phyloP scores from a whole-genome alignment of 2,329 filamentous ascomycete genomes.

The Acephala macrosclerotiorum region DNA sequence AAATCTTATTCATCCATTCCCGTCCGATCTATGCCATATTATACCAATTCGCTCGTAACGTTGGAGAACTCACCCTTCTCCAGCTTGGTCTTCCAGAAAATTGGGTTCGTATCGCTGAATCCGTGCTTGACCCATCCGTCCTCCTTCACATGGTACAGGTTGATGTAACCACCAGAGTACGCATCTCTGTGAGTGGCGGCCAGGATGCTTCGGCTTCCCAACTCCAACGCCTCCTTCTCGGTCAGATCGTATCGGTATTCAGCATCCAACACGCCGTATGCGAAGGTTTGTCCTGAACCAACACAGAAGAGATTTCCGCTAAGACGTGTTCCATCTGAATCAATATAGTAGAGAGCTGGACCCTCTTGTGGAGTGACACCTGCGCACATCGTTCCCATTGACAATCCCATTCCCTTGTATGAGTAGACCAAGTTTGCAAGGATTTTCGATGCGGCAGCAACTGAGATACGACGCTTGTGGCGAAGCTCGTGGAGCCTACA shows the following conservation, averaged over 20 bases:
- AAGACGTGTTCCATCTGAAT: slow-evolving; percentile 93
- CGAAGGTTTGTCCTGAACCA: slow-evolving; percentile 97
- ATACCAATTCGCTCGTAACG: slow-evolving; percentile 45
- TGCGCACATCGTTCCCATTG: slow-evolving; percentile 99
- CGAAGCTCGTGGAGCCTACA: slow-evolving; percentile 98
- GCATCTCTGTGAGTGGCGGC: slow-evolving; percentile 97
- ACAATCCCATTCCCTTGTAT: slow-evolving; percentile 98
- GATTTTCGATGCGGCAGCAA: slow-evolving; percentile 97
- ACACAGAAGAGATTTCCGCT: slow-evolving; percentile 98
- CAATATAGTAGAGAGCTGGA: slow-evolving; percentile 98
- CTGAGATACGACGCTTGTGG: slow-evolving; percentile 98
- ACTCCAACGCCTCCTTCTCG: slow-evolving; percentile 87
- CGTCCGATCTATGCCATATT: slow-evolving; percentile 25
- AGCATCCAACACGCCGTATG: slow-evolving; percentile 96
- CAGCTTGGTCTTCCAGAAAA: slow-evolving; percentile 99
- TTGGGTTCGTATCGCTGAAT: slow-evolving; percentile 97
- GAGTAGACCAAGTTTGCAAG: slow-evolving; percentile 97
- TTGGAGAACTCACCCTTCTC: slow-evolving; percentile 93
- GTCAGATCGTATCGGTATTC: slow-evolving; percentile 91
- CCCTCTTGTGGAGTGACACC: slow-evolving; percentile 96
- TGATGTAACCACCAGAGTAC: slow-evolving; percentile 99
- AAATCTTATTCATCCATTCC: slow-evolving; percentile 30
- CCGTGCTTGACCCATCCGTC: slow-evolving; percentile 98
- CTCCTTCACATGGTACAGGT: slow-evolving; percentile 99
- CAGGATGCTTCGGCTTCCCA: slow-evolving; percentile 90